Conservation (phyloP, 163 green algal genomes). For the Volvox carteri region DNA sequence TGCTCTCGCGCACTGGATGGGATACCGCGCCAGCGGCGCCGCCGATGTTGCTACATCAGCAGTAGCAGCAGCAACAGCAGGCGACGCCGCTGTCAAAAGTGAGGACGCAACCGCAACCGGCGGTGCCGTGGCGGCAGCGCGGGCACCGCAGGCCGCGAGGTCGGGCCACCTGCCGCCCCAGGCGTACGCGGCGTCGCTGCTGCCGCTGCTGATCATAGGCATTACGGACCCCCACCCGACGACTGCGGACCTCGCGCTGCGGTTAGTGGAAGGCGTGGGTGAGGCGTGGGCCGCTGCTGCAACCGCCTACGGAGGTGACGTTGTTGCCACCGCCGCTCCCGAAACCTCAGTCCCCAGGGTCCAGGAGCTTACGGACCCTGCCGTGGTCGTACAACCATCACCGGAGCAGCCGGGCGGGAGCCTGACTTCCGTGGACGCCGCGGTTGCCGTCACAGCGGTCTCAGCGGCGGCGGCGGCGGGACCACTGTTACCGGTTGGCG, state of each 20-base stretch:
- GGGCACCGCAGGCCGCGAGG: background rate
- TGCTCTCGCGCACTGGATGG: slow-evolving; percentile 73
- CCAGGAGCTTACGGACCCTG: too few species aligned
- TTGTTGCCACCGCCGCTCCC: background rate
- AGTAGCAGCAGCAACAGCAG: background rate
- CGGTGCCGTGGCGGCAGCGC: background rate
- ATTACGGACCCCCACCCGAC: slow-evolving; percentile 70
- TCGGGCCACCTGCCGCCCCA: background rate
- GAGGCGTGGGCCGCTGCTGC: slow-evolving; percentile 29
- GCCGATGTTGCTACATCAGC: background rate
- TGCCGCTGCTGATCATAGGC: slow-evolving; percentile 81
- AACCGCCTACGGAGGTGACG: background rate
- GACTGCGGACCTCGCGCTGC: slow-evolving; percentile 53
- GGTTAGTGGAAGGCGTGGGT: slow-evolving; percentile 59
- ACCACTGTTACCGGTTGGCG: background rate
- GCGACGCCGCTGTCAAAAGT: slow-evolving; percentile 10
- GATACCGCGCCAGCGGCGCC: background rate
- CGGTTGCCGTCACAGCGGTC: background rate
- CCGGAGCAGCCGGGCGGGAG: too few species aligned
- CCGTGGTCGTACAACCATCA: too few species aligned
- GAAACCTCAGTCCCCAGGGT: background rate
- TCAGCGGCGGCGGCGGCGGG: background rate
- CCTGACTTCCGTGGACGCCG: too few species aligned
- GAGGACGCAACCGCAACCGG: slow-evolving; percentile 16
- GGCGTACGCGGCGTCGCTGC: slow-evolving; percentile 63